These are phyloP conservation scores for Cytospora schulzeri DNA, from an alignment of 2,329 filamentous ascomycete genomes.

Conservation along the genomic window DNA sequence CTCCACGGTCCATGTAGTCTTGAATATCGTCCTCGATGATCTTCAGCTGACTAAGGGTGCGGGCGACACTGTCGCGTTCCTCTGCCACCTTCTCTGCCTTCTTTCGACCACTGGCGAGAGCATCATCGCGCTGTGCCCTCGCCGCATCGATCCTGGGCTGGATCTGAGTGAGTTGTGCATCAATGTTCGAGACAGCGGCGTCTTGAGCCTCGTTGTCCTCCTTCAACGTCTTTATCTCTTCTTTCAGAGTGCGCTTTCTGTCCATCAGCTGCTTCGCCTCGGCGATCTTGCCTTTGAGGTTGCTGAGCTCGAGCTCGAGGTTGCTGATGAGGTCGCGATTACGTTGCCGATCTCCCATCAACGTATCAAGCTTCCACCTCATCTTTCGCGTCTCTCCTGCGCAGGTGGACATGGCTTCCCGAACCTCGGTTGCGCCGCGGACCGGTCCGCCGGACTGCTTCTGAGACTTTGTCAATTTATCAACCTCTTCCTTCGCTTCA, in stretches of 20 bases:
- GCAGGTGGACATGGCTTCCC: constrained; percentile 69
- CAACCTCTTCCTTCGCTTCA: constrained; percentile 72
- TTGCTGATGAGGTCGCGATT: constrained; percentile 66
- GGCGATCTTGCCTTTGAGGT: constrained; percentile 72
- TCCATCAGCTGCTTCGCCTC: constrained; percentile 75
- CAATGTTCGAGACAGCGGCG: constrained; percentile 67
- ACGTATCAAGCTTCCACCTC: constrained; percentile 65
- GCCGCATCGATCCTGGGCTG: constrained; percentile 76
- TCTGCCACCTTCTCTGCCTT: constrained; percentile 73
- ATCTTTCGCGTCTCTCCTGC: constrained; percentile 67
- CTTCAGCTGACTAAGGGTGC: constrained; percentile 76
- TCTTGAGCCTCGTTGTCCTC: constrained; percentile 69
- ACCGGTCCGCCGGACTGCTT: constrained; percentile 64
- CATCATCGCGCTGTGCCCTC: constrained; percentile 75
- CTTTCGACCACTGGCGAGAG: constrained; percentile 68
- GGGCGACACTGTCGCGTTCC: constrained; percentile 70
- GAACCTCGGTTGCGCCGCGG: constrained; percentile 80
- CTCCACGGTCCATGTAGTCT: constrained; percentile 75
- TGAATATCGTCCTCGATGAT: constrained; percentile 77
- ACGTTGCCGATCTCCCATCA: constrained; percentile 72
- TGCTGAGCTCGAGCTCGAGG: constrained; percentile 76
- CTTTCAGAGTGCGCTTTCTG: constrained; percentile 71
- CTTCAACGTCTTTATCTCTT: constrained; percentile 74
- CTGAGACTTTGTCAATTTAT: constrained; percentile 75
- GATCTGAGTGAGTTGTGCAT: constrained; percentile 73